Base-by-base conservation (phyloP, 192 early-diverging fungal genomes). In the Podila epigama region DNA sequence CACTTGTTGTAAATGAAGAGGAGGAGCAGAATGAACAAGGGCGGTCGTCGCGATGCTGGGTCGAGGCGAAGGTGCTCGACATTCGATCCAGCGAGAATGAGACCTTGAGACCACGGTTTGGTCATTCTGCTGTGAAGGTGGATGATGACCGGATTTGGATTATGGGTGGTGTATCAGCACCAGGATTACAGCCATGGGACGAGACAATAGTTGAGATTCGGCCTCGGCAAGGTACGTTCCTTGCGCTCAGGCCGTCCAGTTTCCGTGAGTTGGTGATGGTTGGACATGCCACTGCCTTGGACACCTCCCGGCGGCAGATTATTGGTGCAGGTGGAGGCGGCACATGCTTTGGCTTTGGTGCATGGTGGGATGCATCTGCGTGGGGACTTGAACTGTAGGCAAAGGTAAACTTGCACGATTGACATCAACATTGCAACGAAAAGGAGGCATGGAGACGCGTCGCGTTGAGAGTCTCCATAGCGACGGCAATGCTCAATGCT, bases 291-390 rank as follows among this genome's bases (percentile, higher is more conserved):
- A 60, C 73, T 20, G 66, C 33, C 4, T 0, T 77, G 7, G 73
- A 77, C 20, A 37, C 41, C 12, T 58, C 28, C 12, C 66, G 73
- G 2, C 51, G 55, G 12, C 59, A 61, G 37, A 32, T 77, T 44
- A 52, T 77, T 60, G 73, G 73, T 10, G 56, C 68, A 16, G 73
- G 73, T 22, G 73, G 73, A 4, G 73, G 73, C 53, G 73, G 73
- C 36, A 77, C 73, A 8, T 77, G 73, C 56, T 77, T 77, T 48
- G 73, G 73, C 4, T 77, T 77, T 60, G 73, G 73, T 1, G 65
- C 73, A 16, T 68, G 65, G 66, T 77, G 73, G 73, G 73, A 77
- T 54, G 36, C 65, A 9, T 22, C 40, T 0, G 54, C 33, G 12
- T 77, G 73, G 73, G 73, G 44, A n/a, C n/a, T n/a, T n/a, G n/a